Conservation (phyloP, 2,329 filamentous ascomycete species). For the Phialophora chinensis region DNA sequence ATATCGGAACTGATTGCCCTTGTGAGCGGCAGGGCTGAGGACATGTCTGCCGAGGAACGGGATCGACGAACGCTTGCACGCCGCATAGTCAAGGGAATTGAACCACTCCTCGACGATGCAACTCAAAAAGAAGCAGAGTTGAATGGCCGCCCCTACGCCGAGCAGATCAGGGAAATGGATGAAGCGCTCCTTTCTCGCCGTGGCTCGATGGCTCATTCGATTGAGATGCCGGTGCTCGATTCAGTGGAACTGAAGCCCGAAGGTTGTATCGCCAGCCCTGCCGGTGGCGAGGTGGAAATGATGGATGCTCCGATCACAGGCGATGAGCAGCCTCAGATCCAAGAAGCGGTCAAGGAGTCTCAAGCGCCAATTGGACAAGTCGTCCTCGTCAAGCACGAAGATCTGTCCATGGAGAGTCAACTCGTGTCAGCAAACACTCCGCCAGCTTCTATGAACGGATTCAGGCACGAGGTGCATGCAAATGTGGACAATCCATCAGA, state of each 20-base stretch:
- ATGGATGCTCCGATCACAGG: constrained; percentile 45
- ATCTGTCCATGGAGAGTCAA: constrained; percentile 15
- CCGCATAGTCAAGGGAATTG: constrained; percentile 82
- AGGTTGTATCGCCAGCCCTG: constrained; percentile 31
- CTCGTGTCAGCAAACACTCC: constrained; percentile 36
- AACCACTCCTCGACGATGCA: constrained; percentile 77
- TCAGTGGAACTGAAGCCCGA: constrained; percentile 44
- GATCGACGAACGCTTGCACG: constrained; percentile 86
- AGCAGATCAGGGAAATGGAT: constrained; percentile 75
- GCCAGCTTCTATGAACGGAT: constrained; percentile 41
- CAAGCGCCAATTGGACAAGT: constrained; percentile 6
- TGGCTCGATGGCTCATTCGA: constrained; percentile 53
- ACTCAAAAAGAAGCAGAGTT: constrained; percentile 82
- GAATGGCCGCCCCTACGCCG: constrained; percentile 70
- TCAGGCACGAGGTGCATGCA: constrained; percentile 40
- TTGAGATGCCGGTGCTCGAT: constrained; percentile 34
- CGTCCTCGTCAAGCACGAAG: constrained; percentile 20
- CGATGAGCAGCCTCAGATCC: constrained; percentile 31
- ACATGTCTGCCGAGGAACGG: constrained; percentile 68
- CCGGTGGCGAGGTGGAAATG: constrained; percentile 45
- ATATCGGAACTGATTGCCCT: constrained; percentile 56
- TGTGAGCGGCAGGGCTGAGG: constrained; percentile 55
- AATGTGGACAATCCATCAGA: constrained; percentile 50
- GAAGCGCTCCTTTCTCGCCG: constrained; percentile 64
- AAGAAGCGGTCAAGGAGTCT: constrained; percentile 6